Conservation (phyloP, 805 yeast genomes). For the Nakazawaea wyomingensis region DNA sequence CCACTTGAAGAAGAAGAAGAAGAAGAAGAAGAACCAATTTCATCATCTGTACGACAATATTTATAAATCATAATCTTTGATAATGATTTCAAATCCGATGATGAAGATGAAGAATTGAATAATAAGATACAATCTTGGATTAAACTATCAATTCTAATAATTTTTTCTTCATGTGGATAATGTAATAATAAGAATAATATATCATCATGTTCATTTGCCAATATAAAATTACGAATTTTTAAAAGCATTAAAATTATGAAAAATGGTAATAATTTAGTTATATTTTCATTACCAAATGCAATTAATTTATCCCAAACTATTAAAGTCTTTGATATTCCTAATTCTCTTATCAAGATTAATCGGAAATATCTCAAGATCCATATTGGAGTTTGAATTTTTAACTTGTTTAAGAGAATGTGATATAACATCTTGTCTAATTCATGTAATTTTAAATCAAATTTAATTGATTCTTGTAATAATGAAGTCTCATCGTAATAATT, state of each 20-base stretch:
- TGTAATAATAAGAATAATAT: slow-evolving; percentile 43
- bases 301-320: slow-evolving; percentile 47
- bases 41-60: background rate
- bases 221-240: slow-evolving; percentile 36
- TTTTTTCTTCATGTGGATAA: slow-evolving; percentile 31
- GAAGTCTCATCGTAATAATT: slow-evolving; percentile 33
- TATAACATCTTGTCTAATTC: slow-evolving; percentile 46
- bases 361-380: slow-evolving; percentile 53
- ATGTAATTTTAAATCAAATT: slow-evolving; percentile 42
- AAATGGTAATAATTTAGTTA: slow-evolving; percentile 34
- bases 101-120: slow-evolving; percentile 8
- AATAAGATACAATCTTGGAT: slow-evolving; percentile 11
- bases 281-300: slow-evolving; percentile 20
- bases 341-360: slow-evolving; percentile 40
- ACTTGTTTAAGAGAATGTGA: slow-evolving; percentile 37
- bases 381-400: slow-evolving; percentile 44
- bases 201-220: slow-evolving; percentile 48
- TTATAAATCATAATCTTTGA: slow-evolving; percentile 11
- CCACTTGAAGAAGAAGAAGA: too few species aligned
- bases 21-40: too few species aligned
- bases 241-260: slow-evolving; percentile 38
- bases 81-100: background rate
- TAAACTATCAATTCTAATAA: background rate
- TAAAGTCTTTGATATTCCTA: slow-evolving; percentile 32
- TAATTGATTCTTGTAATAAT: slow-evolving; percentile 41